Base-by-base conservation (phyloP, 2,329 filamentous ascomycete species). In the Xylariaceae sp. region DNA sequence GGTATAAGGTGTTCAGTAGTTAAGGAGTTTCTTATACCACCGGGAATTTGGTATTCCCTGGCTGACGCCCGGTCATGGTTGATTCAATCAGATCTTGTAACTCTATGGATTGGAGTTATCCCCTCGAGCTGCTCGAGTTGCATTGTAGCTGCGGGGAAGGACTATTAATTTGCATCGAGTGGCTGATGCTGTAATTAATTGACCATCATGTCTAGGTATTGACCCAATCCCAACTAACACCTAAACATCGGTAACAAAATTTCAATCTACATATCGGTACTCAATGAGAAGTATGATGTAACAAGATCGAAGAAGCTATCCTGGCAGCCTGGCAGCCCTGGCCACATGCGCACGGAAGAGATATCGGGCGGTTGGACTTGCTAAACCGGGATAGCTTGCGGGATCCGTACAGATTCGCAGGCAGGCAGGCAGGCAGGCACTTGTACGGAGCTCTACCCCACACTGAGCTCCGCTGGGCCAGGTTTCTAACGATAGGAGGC, bases 351-450 rank as follows among this genome's bases (percentile, higher is more conserved):
- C 47, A 40, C 7, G 18, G 40, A 45, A 26, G n/a, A 46, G 18
- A 32, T n/a, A 18, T 56, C 40, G 44, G 57, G 56, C 32, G 32
- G 32, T 46, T 61, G 59, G 59, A 61, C 59, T 51, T 61, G 41
- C 54, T 49, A 49, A 19, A 44, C 55, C 52, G n/a, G 57, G 60
- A 56, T 21, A 61, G 44, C 52, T 54, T n/a, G n/a, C n/a, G n/a
- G n/a, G n/a, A n/a, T n/a, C n/a, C n/a, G n/a, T n/a, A n/a, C n/a
- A n/a, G n/a, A n/a, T n/a, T n/a, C n/a, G n/a, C n/a, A n/a, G n/a
- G n/a, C n/a, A n/a, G n/a, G n/a, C n/a, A n/a, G n/a, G n/a, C n/a
- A n/a, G n/a, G n/a, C n/a, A n/a, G n/a, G n/a, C n/a, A n/a, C n/a
- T n/a, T n/a, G n/a, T 37, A 37, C 32, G 12, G 14, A 23, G n/a